Evolutionary conservation across 768 basidiomycete species (phyloP), one percentile per base, ranked within the genome.

Genomic region (Kwoniella europaea): DNA sequence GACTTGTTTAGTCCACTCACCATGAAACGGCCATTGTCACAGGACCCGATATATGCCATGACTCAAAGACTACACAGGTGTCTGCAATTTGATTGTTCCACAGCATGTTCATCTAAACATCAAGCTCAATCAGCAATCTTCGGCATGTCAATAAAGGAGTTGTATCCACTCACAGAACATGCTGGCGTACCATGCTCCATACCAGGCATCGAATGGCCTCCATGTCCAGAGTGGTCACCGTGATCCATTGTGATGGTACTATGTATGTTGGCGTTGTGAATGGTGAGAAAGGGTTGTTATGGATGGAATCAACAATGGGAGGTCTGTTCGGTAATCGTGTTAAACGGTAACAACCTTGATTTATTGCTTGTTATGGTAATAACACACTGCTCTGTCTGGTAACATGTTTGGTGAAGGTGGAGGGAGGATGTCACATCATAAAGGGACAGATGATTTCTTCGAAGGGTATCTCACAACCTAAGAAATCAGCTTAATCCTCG

Each of bases 1-100:
- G 35, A 53, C 42, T 3, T 20, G n/a, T 15, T 50, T 6, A 16
- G 46, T 50, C 3, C 16, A 71, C 79, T 65, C 52, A 81, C 79
- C 82, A 83, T 4, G 82, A 83, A 0, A 82, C n/a, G n/a, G 71
- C 62, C 82, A 83, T 83, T 1, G 76, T 77, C 62, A 71, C 57
- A 53, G 73, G 67, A 0, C 79, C 79, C 2, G 44, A 54, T 43
- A 83, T 82, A 70, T 80, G 79, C 81, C 80, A 83, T 54, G 68
- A 71, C n/a, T 65, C 50, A 68, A 82, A 83, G 3, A 83, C 82
- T 3, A 83, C 80, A 65, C 82, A 83, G 13, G 70, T 69, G 63
- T 79, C 71, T 13, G 58, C 63, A 35, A 81, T 67, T n/a, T 81
- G 73, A 46, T 68, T 76, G 55, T 81, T 81, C 80, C 80, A 81